Base-by-base conservation (phyloP, 208 protist genomes). In the Trypanosoma theileri region DNA sequence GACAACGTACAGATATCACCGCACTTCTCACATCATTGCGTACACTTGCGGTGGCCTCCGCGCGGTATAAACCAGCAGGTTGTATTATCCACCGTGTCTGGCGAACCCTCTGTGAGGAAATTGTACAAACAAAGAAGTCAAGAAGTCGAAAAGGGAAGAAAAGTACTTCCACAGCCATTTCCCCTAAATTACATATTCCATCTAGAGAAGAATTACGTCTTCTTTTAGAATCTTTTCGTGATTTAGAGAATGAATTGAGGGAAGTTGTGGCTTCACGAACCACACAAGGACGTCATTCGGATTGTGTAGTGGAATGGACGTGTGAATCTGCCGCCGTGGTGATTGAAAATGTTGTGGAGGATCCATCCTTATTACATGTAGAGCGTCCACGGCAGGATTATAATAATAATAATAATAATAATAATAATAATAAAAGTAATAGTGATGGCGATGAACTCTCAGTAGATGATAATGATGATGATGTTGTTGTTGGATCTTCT, bases 1-100 rank as follows among this genome's bases (percentile, higher is more conserved):
- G 75, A 42, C 59, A 79, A 35, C 72, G 75, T 2, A 71, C 75
- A 58, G 84, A 86, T 53, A 40, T 89, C 45, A 72, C 77, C 1
- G 75, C 73, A 21, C 46, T 81, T 11, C 52, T 83, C 13, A 54
- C 50, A 3, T 69, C 71, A 6, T 51, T 89, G 12, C 67, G 75
- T 31, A 63, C 72, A 9, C 26, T 80, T 44, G 70, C 75, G 26
- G 14, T 52, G 17, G 75, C 69, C 1, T 73, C 69, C 8, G 61
- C 69, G 8, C 46, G 54, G 0, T 79, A 77, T 50, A 41, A 69
- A 48, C 75, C 76, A 1, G 74, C 69, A 9, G 64, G 71, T 21
- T 10, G 19, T 41, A 52, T 85, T 52, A 26, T 89, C 7, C 67
- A 79, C 22, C 16, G 35, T 46, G 77, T 80, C 14, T 84, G 77